phyloP scores from a whole-genome alignment of 176 grass and related monocot species.

The Aegilops longissima region DNA sequence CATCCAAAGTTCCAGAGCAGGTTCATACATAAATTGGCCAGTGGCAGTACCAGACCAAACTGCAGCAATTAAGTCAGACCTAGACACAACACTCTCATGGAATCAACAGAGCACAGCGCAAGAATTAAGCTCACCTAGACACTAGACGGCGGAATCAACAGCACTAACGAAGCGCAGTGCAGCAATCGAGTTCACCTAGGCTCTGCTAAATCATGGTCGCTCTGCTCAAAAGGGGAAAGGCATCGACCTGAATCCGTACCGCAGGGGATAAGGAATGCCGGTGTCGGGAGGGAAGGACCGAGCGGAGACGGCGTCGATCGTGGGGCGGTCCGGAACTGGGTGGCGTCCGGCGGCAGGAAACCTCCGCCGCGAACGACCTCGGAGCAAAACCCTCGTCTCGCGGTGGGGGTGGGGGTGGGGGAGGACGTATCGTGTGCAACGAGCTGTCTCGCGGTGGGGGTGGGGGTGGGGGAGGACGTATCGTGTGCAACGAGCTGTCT shows the following conservation, averaged over 20 bases:
- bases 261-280: not conserved
- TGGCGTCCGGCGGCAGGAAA: not conserved
- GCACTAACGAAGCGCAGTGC: too few species aligned
- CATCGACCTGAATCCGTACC: not conserved
- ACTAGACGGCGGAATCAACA: not conserved
- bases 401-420: too few species aligned
- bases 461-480: too few species aligned
- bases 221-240: not conserved
- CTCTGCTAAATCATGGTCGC: not conserved
- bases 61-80: not conserved
- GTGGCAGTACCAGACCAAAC: not conserved
- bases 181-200: too few species aligned
- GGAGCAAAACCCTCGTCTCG: not conserved
- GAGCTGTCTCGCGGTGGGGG: too few species aligned
- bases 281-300: not conserved
- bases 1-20: not conserved
- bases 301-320: not conserved
- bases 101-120: not conserved
- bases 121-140: not conserved
- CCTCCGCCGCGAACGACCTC: not conserved
- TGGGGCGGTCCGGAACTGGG: not conserved
- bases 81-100: not conserved
- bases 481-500: too few species aligned
- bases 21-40: not conserved
- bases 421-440: too few species aligned